Conservation (phyloP, 73 alveolate species). For the Urostyla sp. region DNA sequence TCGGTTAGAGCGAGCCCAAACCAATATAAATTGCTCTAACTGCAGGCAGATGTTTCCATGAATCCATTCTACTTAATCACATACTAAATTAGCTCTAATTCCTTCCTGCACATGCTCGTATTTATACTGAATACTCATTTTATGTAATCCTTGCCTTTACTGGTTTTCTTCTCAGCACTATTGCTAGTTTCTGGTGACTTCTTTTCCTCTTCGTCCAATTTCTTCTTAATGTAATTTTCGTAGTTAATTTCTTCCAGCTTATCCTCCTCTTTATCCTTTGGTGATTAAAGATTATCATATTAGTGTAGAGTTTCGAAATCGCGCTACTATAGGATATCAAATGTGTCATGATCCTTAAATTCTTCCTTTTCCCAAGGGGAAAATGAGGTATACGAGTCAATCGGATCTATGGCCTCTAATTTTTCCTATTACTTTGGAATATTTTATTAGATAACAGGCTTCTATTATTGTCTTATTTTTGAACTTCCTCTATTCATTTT, state of each 20-base stretch:
- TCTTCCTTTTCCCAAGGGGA: conserved; percentile 41
- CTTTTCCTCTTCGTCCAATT: conserved; percentile 9
- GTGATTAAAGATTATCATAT: conserved; percentile 21
- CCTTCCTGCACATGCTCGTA: conserved; percentile 63
- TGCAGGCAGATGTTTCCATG: conserved; percentile 30
- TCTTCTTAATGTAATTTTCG: neutral
- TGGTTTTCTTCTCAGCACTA: neutral
- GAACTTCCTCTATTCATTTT: too few species aligned
- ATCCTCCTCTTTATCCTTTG: neutral
- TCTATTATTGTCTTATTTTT: too few species aligned
- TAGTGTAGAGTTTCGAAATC: conserved; percentile 18
- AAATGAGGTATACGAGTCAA: too few species aligned
- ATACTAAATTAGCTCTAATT: conserved; percentile 62
- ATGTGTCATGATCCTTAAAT: conserved; percentile 3
- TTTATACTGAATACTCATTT: conserved; percentile 20
- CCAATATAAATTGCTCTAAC: conserved; percentile 61
- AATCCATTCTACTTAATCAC: conserved; percentile 50
- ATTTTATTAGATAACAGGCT: too few species aligned
- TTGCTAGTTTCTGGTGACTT: conserved; percentile 1
- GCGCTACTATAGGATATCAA: conserved; percentile 7
- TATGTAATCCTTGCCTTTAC: neutral
- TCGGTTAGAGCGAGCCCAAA: conserved; percentile 65
- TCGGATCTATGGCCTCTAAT: too few species aligned
- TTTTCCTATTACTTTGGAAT: too few species aligned
- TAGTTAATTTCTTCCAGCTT: neutral